Evolutionary conservation across 2,329 filamentous ascomycete species (phyloP).

Genomic region (Talaromyces rugulosus): DNA sequence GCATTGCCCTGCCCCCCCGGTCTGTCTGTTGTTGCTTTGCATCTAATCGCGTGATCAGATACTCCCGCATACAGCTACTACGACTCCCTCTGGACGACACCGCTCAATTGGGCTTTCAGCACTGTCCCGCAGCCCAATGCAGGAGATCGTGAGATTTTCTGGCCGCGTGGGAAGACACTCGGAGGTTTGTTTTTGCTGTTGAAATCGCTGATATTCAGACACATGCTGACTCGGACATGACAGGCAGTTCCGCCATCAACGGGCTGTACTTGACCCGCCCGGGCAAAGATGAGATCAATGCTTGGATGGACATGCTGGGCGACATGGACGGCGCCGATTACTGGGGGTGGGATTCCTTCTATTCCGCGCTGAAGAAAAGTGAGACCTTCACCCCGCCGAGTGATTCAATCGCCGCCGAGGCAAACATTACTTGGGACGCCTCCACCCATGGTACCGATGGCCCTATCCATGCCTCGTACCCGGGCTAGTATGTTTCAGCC

Average conservation of each 20-base stretch:
- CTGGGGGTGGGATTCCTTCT: slow-evolving; percentile 32
- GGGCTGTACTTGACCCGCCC: slow-evolving; percentile 33
- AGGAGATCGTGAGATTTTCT: slow-evolving; percentile 25
- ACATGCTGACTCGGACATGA: neutral
- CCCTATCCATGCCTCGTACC: slow-evolving; percentile 24
- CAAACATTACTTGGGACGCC: slow-evolving; percentile 22
- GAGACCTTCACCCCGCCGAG: slow-evolving; percentile 22
- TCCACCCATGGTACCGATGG: slow-evolving; percentile 20
- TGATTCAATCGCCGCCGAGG: slow-evolving; percentile 18
- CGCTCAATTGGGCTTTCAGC: slow-evolving; percentile 30
- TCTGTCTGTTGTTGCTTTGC: neutral
- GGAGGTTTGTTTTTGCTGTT: slow-evolving; percentile 21
- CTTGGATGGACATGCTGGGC: slow-evolving; percentile 28
- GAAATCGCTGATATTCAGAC: neutral
- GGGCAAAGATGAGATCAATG: slow-evolving; percentile 29
- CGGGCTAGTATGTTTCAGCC: slow-evolving; percentile 20
- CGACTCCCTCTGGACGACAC: slow-evolving; percentile 31
- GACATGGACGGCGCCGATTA: slow-evolving; percentile 33
- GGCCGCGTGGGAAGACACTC: slow-evolving; percentile 32
- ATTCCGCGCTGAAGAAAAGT: slow-evolving; percentile 29
- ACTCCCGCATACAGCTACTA: slow-evolving; percentile 31
- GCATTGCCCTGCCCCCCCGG: neutral
- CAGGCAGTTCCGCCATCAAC: slow-evolving; percentile 34
- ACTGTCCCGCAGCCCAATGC: slow-evolving; percentile 26
- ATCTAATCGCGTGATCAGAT: slow-evolving; percentile 19